Evolutionary conservation across 345 rosid genomes (phyloP), one percentile per base, ranked within the genome.

Genomic region (Adansonia digitata): DNA sequence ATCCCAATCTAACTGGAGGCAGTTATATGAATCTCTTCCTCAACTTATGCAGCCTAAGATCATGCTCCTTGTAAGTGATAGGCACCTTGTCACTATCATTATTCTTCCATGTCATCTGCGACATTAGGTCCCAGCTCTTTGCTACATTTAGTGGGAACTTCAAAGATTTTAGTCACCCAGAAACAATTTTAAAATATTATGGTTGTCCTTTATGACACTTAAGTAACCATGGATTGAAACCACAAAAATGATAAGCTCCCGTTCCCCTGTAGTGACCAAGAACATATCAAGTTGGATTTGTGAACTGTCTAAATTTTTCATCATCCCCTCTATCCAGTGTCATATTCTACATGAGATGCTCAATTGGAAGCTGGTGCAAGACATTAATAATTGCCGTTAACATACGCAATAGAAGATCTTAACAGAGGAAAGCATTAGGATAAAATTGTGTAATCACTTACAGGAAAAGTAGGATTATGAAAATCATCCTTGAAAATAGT

Each of bases 401-500:
- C 3, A 73, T 24, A 43, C 3, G 26, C 45, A 43, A 46, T 24
- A 75, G 29, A 66, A 57, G 1, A 72, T 45, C 56, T 43, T 45
- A 46, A 7, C 29, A 51, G 34, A 40, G 42, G 45, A 35, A 53
- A 55, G 40, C 2, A 17, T 2, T 20, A 64, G 63, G 18, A 35
- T 1, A 34, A 64, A 56, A 51, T 11, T 22, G 27, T 31, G 18
- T 18, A 55, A 74, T 74, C 31, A 90, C 98, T 91, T 75, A 94
- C 98, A 8, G 92, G 69, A 84, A 76, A 92, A 40, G 97, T 91
- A 69, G 97, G 97, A 87, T 92, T 92, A 81, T 86, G 95, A 80
- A 89, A 88, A 81, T 94, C 98, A 37, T 83, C 95, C 87, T 88
- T 52, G 63, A 94, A 94, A 52, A 85, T 73, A 73, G 93, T 83